Percentiles rank a stretch among this genome's conserved stretches.
These are phyloP conservation scores for Fraxinus excelsior DNA, from an alignment of 257 asterid genomes.

Conservation along the genomic window DNA sequence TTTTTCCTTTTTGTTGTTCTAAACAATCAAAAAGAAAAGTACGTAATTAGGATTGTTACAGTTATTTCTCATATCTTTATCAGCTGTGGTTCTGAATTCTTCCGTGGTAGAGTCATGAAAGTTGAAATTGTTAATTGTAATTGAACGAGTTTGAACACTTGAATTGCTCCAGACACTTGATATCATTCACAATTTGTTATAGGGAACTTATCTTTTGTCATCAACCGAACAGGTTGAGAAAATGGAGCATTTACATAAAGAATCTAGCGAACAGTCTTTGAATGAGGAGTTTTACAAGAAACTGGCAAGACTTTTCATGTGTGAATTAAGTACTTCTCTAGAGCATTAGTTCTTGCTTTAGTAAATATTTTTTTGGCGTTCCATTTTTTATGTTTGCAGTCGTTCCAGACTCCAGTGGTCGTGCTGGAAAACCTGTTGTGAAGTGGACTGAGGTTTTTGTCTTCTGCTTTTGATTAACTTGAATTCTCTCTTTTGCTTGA, in stretches of 20 bases:
- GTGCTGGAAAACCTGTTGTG: too few species aligned
- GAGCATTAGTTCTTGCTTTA: slow-evolving; percentile 9
- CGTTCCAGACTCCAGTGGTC: too few species aligned
- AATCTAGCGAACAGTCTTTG: slow-evolving; percentile 36
- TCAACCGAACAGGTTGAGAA: slow-evolving; percentile 46
- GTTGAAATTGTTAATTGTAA: not conserved
- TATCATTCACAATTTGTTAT: slow-evolving; percentile 3
- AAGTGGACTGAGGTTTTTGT: too few species aligned
- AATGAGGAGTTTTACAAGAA: slow-evolving; percentile 60
- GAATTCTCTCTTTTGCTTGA: too few species aligned
- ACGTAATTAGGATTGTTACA: not conserved
- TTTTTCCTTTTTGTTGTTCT: not conserved
- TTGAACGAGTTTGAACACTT: not conserved
- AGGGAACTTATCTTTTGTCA: slow-evolving; percentile 15
- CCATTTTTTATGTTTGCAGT: slow-evolving; percentile 40
- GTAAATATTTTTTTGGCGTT: not conserved
- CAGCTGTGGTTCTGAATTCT: not conserved
- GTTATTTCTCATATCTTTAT: not conserved
- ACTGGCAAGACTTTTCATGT: slow-evolving; percentile 46
- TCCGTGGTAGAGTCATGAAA: not conserved
- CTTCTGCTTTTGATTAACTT: too few species aligned
- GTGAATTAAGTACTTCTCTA: not conserved
- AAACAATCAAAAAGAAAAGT: not conserved
- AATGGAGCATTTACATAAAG: slow-evolving; percentile 52
- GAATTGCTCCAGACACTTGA: slow-evolving; percentile 3